Evolutionary conservation across 1,139 yeast genomes (phyloP).

Genomic region (Magnusiomyces ingens): DNA sequence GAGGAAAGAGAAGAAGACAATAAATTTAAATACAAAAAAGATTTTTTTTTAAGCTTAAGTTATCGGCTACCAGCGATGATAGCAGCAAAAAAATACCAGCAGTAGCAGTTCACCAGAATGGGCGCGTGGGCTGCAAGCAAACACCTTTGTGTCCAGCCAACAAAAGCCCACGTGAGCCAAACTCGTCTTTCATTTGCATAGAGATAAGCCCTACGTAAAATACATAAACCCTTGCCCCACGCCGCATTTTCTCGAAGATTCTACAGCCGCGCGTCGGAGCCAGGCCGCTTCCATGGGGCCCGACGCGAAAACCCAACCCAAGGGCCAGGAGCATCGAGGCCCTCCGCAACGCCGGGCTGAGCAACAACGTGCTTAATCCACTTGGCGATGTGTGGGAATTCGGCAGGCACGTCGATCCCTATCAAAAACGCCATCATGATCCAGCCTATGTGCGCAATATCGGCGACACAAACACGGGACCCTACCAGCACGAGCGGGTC

Average conservation of each 20-base stretch:
- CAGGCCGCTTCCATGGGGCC: too few species aligned
- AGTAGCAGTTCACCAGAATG: too few species aligned
- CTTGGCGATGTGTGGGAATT: slow-evolving; percentile 40
- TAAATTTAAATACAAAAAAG: background rate
- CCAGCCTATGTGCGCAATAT: slow-evolving; percentile 42
- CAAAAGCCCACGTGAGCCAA: too few species aligned
- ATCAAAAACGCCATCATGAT: slow-evolving; percentile 23
- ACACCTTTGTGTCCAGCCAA: too few species aligned
- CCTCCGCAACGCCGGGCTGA: slow-evolving; percentile 38
- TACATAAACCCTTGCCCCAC: too few species aligned
- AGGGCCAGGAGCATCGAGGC: slow-evolving; percentile 19
- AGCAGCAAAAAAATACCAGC: background rate
- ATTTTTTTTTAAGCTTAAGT: background rate
- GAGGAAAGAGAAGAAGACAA: background rate
- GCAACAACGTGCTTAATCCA: slow-evolving; percentile 41
- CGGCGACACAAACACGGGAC: slow-evolving; percentile 49
- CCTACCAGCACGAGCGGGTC: slow-evolving; percentile 51
- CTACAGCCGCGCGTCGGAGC: too few species aligned
- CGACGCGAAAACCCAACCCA: slow-evolving; percentile 10
- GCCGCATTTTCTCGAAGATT: too few species aligned
- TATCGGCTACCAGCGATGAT: background rate
- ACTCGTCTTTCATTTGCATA: too few species aligned
- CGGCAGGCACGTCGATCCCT: slow-evolving; percentile 35
- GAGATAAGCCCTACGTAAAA: too few species aligned
- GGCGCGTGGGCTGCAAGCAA: too few species aligned